Percentiles rank a stretch among this genome's conserved stretches.
Evolutionary conservation across 1,139 yeast genomes (phyloP).

Genomic region (Schwanniomyces etchellsii): DNA sequence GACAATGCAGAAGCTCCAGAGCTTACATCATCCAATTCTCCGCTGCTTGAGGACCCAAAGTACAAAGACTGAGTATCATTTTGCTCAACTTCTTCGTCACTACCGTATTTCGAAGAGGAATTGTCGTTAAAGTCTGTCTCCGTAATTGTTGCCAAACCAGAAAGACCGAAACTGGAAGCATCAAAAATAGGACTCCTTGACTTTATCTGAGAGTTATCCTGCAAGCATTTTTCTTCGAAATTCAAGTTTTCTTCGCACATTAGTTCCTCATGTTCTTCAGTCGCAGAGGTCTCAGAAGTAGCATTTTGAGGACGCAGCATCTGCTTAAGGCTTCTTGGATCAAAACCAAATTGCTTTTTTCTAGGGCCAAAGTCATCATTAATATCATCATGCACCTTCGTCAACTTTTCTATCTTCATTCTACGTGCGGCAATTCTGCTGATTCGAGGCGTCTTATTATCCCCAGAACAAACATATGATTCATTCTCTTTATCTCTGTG

Average conservation of each 20-base stretch:
- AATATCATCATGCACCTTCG: slow-evolving; percentile 6
- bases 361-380: slow-evolving; percentile 14
- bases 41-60: slow-evolving; percentile 6
- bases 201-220: not conserved
- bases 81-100: slow-evolving; percentile 22
- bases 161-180: slow-evolving; percentile 25
- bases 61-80: slow-evolving; percentile 9
- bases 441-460: not conserved
- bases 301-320: too few species aligned
- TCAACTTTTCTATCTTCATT: slow-evolving; percentile 4
- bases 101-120: slow-evolving; percentile 31
- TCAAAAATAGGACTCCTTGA: slow-evolving; percentile 16
- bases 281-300: not conserved
- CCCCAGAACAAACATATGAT: too few species aligned
- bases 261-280: slow-evolving; percentile 1
- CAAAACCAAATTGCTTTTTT: slow-evolving; percentile 16
- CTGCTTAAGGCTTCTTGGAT: slow-evolving; percentile 15
- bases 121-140: slow-evolving; percentile 30
- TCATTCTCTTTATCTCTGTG: not conserved
- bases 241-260: not conserved
- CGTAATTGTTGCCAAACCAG: slow-evolving; percentile 37
- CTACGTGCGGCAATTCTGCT: not conserved
- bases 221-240: not conserved
- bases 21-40: slow-evolving; percentile 20
- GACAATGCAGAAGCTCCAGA: slow-evolving; percentile 37